A percentile compares a stretch with the other conserved stretches of the same genome.
These are phyloP conservation scores for Polysphondylium violaceum DNA, from an alignment of 78 protist species.

Conservation along the genomic window DNA sequence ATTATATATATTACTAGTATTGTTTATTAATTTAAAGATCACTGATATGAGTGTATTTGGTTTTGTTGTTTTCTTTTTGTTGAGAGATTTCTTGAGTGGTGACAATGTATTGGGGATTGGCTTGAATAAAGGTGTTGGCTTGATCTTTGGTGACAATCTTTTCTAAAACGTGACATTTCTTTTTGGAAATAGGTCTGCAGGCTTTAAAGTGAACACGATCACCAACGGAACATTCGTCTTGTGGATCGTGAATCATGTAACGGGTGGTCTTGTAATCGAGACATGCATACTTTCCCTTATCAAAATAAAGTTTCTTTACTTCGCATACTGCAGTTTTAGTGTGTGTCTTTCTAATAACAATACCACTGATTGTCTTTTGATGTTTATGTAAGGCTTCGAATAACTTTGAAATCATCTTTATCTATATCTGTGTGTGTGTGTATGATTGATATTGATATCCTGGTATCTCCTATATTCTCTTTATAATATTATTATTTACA, in stretches of 20 bases:
- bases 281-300: conserved; percentile 41
- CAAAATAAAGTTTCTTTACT: conserved; percentile 39
- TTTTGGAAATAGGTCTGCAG: conserved; percentile 65
- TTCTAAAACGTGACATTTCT: conserved; percentile 25
- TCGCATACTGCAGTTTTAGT: conserved; percentile 66
- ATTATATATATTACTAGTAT: neutral
- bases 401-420: conserved; percentile 61
- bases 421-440: neutral
- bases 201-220: conserved; percentile 51
- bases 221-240: conserved; percentile 45
- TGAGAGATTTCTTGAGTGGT: conserved; percentile 29
- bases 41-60: conserved; percentile 36
- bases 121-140: conserved; percentile 24
- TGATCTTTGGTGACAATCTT: conserved; percentile 19
- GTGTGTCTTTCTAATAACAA: conserved; percentile 56
- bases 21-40: conserved; percentile 12
- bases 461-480: neutral
- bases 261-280: conserved; percentile 22
- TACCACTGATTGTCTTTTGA: conserved; percentile 40
- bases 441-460: neutral
- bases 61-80: conserved; percentile 36
- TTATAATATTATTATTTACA: no score
- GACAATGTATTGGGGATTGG: conserved; percentile 59
- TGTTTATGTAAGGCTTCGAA: conserved; percentile 24
- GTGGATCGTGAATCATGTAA: conserved; percentile 76